Evolutionary conservation across 306 rosid species (phyloP), one percentile per base, ranked within the genome.

Genomic region (Notholithocarpus densiflorus): DNA sequence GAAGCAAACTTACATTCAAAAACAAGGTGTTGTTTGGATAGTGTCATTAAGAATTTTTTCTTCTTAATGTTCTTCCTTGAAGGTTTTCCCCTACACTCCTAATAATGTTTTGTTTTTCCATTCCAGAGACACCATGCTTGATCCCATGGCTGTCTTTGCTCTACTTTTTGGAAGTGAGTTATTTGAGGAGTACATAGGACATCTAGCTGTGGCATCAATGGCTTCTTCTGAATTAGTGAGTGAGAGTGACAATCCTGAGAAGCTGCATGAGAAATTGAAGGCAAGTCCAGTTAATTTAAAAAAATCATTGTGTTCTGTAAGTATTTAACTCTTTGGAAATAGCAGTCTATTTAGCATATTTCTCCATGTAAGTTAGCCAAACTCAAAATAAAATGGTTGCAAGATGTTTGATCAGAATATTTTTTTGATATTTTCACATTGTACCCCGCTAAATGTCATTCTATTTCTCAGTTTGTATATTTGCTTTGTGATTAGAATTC

Each of bases 161-260:
- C 87, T 91, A 77, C 92, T 91, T 61, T 93, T 95, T 74, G 98
- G 99, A 81, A 93, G 97, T 81, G 98, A 93, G 84, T 76, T 91
- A 82, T 95, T 95, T 83, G 99, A 95, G 87, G 94, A 93, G 82
- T 95, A 93, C 54, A 56, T 90, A 54, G 98, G 99, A 74, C 98
- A 93, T 84, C 79, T 93, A 75, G 94, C 97, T 64, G 97, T 93
- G 68, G 96, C 98, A 77, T 90, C 99, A 11, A 91, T 95, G 97
- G 92, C 98, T 77, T 89, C 98, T 76, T 90, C 98, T 69, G 98
- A 87, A 59, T 72, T 91, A 61, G 85, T 78, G 1, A 86, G 79
- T 53, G 94, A 91, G 79, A 80, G 19, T 72, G 90, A 90, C 18
- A 89, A 88, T 85, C 85, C 89, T 23, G 97, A 91, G 82, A 87